Evolutionary conservation across 2,329 filamentous ascomycete species (phyloP).

Genomic region (Aspergillus sp.): DNA sequence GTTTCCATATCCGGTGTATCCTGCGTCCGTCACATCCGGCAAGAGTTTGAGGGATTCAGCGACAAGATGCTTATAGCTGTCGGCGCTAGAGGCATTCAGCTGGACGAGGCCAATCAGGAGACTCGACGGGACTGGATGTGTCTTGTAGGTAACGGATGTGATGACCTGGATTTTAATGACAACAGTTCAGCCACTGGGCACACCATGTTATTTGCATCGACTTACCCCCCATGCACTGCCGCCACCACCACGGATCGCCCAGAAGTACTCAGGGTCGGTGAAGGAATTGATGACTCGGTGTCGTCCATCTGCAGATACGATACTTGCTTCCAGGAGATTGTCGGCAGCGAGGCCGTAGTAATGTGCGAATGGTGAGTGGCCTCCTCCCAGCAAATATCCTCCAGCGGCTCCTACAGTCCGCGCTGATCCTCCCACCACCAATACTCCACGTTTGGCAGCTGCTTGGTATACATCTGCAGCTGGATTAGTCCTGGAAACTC

Average conservation of each 20-base stretch:
- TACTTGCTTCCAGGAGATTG: slow-evolving; percentile 1
- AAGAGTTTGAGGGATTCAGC: background rate
- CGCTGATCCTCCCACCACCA: slow-evolving; percentile 1
- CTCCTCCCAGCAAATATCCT: slow-evolving; percentile 2
- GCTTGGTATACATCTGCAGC: slow-evolving; percentile 2
- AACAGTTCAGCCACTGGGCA: background rate
- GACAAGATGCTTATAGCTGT: background rate
- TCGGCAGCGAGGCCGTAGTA: slow-evolving; percentile 1
- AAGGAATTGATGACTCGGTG: background rate
- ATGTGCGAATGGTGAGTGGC: slow-evolving; percentile 2
- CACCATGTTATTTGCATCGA: background rate
- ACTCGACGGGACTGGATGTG: slow-evolving; percentile 1
- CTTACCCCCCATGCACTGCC: slow-evolving; percentile 3
- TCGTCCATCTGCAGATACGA: background rate
- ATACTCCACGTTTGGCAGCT: background rate
- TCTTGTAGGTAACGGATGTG: slow-evolving; percentile 4
- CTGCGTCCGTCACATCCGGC: background rate
- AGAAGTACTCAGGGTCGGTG: background rate
- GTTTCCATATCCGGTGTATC: background rate
- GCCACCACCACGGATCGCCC: background rate
- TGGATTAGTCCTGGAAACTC: background rate
- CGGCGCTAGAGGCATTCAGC: background rate
- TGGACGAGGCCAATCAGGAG: background rate
- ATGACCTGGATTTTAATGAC: background rate
- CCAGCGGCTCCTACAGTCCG: slow-evolving; percentile 4